Evolutionary conservation across 139 green algal genomes (phyloP).

Genomic region (Desmodesmus armatus): DNA sequence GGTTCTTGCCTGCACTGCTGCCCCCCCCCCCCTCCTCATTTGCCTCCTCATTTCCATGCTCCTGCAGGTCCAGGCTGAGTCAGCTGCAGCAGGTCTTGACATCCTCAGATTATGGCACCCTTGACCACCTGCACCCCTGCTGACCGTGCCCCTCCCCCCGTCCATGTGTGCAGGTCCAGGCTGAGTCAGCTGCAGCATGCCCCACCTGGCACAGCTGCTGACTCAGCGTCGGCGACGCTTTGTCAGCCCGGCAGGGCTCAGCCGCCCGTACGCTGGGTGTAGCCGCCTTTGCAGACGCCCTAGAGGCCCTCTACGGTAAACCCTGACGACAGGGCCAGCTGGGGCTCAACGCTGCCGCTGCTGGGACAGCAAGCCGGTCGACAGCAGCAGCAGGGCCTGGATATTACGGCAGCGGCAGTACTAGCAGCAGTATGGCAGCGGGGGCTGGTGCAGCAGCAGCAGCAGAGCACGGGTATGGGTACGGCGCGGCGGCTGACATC

Average conservation of each 20-base stretch:
- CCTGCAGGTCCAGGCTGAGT: no score
- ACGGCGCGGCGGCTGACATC: not conserved
- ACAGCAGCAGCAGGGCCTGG: not conserved
- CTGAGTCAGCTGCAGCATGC: not conserved
- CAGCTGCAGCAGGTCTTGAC: no score
- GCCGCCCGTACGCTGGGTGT: not conserved
- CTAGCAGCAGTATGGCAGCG: not conserved
- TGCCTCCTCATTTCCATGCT: no score
- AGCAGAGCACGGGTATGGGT: not conserved
- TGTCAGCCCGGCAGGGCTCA: not conserved
- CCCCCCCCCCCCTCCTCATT: no score
- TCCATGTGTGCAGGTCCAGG: no score
- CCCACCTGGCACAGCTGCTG: not conserved
- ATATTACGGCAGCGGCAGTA: no score
- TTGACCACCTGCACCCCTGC: no score
- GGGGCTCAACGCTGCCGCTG: not conserved
- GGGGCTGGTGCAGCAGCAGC: constrained; percentile 7
- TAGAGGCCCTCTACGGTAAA: not conserved
- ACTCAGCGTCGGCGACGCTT: not conserved
- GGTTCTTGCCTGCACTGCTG: no score
- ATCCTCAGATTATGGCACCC: no score
- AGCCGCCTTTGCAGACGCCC: constrained; percentile 9
- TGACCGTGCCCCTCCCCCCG: no score
- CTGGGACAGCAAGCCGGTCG: not conserved
- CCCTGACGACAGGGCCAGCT: constrained; percentile 21